Percentiles rank a stretch among this genome's conserved stretches.
Conservation (phyloP, 768 basidiomycete species). For the Leccinum broughii region DNA sequence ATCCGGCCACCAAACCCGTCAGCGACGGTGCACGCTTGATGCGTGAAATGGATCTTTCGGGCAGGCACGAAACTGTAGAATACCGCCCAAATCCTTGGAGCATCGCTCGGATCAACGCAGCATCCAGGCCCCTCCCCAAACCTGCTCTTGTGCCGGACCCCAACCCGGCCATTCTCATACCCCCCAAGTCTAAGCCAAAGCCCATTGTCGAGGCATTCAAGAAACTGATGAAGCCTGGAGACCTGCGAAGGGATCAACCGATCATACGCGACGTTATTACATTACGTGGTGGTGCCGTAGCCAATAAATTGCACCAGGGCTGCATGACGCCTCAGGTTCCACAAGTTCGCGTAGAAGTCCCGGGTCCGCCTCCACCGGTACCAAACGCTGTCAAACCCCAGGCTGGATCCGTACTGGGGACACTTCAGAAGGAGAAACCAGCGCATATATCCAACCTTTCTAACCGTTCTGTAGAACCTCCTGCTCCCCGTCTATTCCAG, state of each 20-base stretch:
- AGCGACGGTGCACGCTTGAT: constrained; percentile 33
- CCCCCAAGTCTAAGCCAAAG: constrained; percentile 26
- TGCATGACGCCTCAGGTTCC: background rate
- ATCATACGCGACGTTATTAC: background rate
- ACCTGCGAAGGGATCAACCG: background rate
- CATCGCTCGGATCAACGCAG: constrained; percentile 79
- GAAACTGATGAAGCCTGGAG: constrained; percentile 35
- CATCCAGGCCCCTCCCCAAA: constrained; percentile 39
- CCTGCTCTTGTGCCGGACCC: background rate
- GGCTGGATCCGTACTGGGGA: background rate
- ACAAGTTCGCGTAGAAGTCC: background rate
- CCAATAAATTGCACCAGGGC: constrained; percentile 4
- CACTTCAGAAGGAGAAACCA: background rate
- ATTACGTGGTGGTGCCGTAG: background rate
- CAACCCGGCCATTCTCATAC: background rate
- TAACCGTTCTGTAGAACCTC: background rate
- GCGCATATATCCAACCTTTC: constrained; percentile 20
- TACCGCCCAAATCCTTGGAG: constrained; percentile 81
- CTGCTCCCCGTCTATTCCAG: background rate
- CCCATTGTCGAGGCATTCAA: constrained; percentile 49
- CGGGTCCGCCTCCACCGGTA: background rate
- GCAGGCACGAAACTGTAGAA: constrained; percentile 57
- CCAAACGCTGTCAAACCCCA: background rate
- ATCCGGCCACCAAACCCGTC: background rate
- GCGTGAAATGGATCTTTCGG: constrained; percentile 59